Percentiles rank a stretch among this genome's conserved stretches.
Evolutionary conservation across 768 basidiomycete genomes (phyloP).

Genomic region (Collybia mongolica): DNA sequence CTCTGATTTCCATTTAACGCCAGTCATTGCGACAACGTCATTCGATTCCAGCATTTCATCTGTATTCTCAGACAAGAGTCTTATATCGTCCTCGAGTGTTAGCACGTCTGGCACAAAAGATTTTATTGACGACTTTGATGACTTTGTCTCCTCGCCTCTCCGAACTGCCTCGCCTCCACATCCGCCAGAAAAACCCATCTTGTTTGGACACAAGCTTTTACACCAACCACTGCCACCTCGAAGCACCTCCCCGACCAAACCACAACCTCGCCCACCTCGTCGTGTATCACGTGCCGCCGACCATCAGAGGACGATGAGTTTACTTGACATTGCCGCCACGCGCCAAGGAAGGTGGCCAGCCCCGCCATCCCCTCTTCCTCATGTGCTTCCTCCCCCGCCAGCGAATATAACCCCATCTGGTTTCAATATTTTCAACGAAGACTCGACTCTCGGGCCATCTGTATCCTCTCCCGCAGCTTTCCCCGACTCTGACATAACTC

Average conservation of each 20-base stretch:
- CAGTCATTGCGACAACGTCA: constrained; percentile 10
- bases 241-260: constrained; percentile 8
- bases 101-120: constrained; percentile 6
- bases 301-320: constrained; percentile 55
- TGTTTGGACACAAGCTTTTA: constrained; percentile 7
- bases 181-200: constrained; percentile 30
- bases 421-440: constrained; percentile 22
- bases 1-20: constrained; percentile 41
- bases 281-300: constrained; percentile 38
- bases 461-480: constrained; percentile 10
- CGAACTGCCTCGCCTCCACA: constrained; percentile 48
- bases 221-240: not conserved
- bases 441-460: constrained; percentile 23
- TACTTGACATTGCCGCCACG: constrained; percentile 57
- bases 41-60: constrained; percentile 21
- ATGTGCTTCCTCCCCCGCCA: constrained; percentile 19
- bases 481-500: constrained; percentile 11
- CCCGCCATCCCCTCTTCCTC: constrained; percentile 23
- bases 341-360: constrained; percentile 45
- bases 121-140: constrained; percentile 22
- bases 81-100: constrained; percentile 16
- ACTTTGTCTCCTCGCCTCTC: constrained; percentile 38
- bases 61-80: constrained; percentile 17
- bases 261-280: constrained; percentile 17
- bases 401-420: constrained; percentile 12